Base-by-base conservation (phyloP, 306 rosid species). In the Morella rubra region DNA sequence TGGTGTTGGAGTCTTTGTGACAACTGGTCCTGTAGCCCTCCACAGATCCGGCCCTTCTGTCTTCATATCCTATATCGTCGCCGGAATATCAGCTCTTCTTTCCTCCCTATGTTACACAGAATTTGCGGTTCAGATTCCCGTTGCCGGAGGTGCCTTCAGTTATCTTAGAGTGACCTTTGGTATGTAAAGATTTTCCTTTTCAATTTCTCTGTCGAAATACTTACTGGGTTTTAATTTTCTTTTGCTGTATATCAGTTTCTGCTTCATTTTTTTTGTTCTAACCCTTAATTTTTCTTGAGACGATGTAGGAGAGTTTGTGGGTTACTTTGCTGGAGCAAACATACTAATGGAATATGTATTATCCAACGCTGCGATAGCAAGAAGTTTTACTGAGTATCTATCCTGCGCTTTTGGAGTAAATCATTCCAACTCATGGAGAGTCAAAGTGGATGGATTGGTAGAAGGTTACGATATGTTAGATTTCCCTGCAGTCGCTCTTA, bases 131-230 rank as follows among this genome's bases (percentile, higher is more conserved):
- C 96, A 94, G 79, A 87, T 94, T 52, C 94, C 98, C 0, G 98
- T 89, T 45, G 98, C 98, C 12, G 98, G 98, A 22, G 98, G 97
- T 67, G 98, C 98, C 74, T 94, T 94, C 82, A 92, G 98, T 75
- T 94, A 94, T 69, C 80, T 94, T 60, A 86, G 98, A 81, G 66
- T 92, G 66, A 94, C 97, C 49, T 92, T 94, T 66, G 98, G 98
- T 94, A 87, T 56, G 64, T 11, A 69, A 41, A 8, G 0, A 7
- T 56, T 37, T 62, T 10, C 52, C 1, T 80, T 54, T 65, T 55
- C 68, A 27, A 56, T 56, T 56, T 82, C 15, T 45, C n/a, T 19
- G 18, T 32, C 37, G 3, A 32, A 32, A 32, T 32, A 32, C 37
- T 32, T n/a, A 15, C 14, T 19, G 72, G 4, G 4, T 4, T 0